Evolutionary conservation across 306 rosid genomes (phyloP).

Genomic region (Luffa aegyptiaca): DNA sequence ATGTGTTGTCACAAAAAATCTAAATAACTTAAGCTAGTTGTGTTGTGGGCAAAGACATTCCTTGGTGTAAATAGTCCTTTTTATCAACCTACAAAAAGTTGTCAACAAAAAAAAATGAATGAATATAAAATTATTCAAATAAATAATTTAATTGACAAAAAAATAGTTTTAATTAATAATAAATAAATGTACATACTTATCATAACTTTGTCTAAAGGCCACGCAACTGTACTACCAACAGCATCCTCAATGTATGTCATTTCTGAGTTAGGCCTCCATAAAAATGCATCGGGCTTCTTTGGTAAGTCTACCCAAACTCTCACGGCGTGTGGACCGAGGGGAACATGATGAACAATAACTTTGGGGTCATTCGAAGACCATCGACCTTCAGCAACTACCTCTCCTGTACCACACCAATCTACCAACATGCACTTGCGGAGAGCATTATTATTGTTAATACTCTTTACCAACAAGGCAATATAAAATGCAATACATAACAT

Average conservation of each 20-base stretch:
- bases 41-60: too few relatives aligned
- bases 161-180: too few relatives aligned
- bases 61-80: too few relatives aligned
- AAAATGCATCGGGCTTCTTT: not conserved
- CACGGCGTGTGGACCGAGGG: not conserved
- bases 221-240: not conserved
- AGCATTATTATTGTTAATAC: not conserved
- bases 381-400: not conserved
- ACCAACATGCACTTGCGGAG: not conserved
- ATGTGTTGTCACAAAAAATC: too few relatives aligned
- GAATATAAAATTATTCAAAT: too few relatives aligned
- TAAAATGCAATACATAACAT: not conserved
- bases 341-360: not conserved
- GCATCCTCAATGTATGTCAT: not conserved
- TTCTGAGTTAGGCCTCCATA: not conserved
- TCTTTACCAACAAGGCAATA: not conserved
- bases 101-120: too few relatives aligned
- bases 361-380: not conserved
- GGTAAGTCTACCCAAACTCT: not conserved
- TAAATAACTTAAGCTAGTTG: too few relatives aligned
- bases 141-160: too few relatives aligned
- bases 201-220: not conserved
- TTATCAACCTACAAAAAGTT: too few relatives aligned
- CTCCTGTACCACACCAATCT: not conserved
- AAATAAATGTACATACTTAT: not conserved